Percentiles rank a stretch among this genome's conserved stretches.
Conservation (phyloP, 352 stramenopile genomes). For the Globisporangium spiculum region DNA sequence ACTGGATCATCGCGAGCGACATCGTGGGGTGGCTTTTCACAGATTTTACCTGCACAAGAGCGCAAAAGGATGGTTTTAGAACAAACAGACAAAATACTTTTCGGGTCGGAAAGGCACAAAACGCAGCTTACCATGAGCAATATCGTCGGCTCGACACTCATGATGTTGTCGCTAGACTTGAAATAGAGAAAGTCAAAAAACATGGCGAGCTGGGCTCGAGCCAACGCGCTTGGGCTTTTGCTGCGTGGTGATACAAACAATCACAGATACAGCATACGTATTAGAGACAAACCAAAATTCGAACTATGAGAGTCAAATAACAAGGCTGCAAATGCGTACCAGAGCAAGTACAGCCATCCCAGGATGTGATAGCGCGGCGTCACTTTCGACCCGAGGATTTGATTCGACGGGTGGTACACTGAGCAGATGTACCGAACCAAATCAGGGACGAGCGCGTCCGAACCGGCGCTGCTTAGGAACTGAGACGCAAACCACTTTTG, state of each 20-base stretch:
- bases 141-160: constrained; percentile 80
- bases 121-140: constrained; percentile 64
- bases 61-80: not conserved
- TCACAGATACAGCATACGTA: not conserved
- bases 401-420: constrained; percentile 81
- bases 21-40: constrained; percentile 82
- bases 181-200: constrained; percentile 90
- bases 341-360: constrained; percentile 82
- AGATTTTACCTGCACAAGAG: constrained; percentile 60
- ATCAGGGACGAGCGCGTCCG: constrained; percentile 74
- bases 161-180: constrained; percentile 76
- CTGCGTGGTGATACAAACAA: constrained; percentile 21
- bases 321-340: constrained; percentile 30
- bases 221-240: constrained; percentile 66
- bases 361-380: constrained; percentile 85
- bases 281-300: not conserved
- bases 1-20: constrained; percentile 82
- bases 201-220: constrained; percentile 80
- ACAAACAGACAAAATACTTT: not conserved
- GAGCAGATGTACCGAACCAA: constrained; percentile 82
- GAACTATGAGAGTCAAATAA: not conserved
- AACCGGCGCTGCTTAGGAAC: constrained; percentile 65
- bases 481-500: constrained; percentile 87
- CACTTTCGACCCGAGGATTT: constrained; percentile 79
- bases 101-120: not conserved